Conservation (phyloP, 2,329 filamentous ascomycete genomes). For the Fonsecaea multimorphosa region DNA sequence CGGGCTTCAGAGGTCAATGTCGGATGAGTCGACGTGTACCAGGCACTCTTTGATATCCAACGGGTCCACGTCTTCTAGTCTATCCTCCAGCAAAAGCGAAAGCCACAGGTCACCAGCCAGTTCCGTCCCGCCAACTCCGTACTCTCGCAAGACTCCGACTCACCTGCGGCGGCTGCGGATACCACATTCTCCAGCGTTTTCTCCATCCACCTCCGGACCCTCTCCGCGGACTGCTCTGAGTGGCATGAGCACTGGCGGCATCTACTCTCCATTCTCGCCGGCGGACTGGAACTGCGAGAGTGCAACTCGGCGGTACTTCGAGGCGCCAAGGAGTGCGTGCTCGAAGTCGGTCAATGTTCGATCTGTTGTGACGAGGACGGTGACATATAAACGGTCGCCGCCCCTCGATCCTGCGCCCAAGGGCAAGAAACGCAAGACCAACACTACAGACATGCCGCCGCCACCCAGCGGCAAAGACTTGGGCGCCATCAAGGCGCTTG, state of each 20-base stretch:
- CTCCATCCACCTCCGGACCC: slow-evolving; percentile 61
- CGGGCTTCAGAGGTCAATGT: slow-evolving; percentile 49
- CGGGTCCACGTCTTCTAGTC: slow-evolving; percentile 49
- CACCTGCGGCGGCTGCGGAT: slow-evolving; percentile 71
- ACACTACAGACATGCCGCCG: slow-evolving; percentile 31
- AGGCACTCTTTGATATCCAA: slow-evolving; percentile 46
- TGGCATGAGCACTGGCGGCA: slow-evolving; percentile 44
- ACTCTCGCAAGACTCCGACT: slow-evolving; percentile 63
- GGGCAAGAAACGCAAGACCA: slow-evolving; percentile 83
- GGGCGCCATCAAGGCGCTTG: slow-evolving; percentile 18
- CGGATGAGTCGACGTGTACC: slow-evolving; percentile 50
- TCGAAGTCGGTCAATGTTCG: slow-evolving; percentile 73
- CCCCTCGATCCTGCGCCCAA: slow-evolving; percentile 87
- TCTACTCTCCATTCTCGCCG: slow-evolving; percentile 78
- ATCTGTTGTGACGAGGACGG: slow-evolving; percentile 91
- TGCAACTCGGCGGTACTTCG: slow-evolving; percentile 68
- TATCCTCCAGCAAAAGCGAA: slow-evolving; percentile 60
- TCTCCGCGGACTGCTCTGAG: slow-evolving; percentile 70
- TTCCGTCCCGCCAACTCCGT: slow-evolving; percentile 67
- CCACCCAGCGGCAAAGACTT: slow-evolving; percentile 27
- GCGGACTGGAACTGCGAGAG: slow-evolving; percentile 75
- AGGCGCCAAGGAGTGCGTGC: slow-evolving; percentile 65
- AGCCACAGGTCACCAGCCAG: slow-evolving; percentile 63
- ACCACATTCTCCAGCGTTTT: slow-evolving; percentile 74
- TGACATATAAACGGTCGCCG: slow-evolving; percentile 77